These are phyloP conservation scores for Prunus dulcis DNA, from an alignment of 306 rosid genomes.

Conservation along the genomic window DNA sequence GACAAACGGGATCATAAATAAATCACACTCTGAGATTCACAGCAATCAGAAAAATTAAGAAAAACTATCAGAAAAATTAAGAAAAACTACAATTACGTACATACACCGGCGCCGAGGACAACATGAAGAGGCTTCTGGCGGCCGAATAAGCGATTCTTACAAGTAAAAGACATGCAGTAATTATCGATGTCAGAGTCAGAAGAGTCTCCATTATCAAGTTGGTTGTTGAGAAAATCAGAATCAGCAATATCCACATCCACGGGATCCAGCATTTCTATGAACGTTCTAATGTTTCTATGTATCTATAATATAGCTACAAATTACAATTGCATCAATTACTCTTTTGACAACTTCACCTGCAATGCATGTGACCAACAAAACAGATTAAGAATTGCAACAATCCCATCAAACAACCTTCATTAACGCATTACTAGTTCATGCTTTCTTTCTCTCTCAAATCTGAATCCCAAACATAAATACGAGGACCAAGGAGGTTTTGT, in stretches of 20 bases:
- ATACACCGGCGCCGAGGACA: conserved; percentile 49
- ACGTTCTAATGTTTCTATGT: background rate
- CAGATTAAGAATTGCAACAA: background rate
- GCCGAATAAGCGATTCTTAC: conserved; percentile 51
- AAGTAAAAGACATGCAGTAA: conserved; percentile 30
- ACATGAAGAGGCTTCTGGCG: conserved; percentile 52
- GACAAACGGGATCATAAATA: background rate
- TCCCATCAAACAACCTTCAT: conserved; percentile 1
- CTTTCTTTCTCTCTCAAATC: conserved; percentile 4
- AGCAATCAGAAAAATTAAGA: background rate
- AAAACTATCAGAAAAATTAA: background rate
- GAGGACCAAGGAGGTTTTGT: background rate
- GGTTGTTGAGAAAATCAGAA: conserved; percentile 36
- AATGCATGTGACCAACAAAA: background rate
- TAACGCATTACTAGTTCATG: background rate
- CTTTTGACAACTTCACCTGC: background rate
- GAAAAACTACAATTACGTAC: conserved; percentile 26
- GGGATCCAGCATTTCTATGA: conserved; percentile 25
- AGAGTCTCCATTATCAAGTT: conserved; percentile 35
- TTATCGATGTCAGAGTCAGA: conserved; percentile 47
- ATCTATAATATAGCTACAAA: background rate
- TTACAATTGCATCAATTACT: background rate
- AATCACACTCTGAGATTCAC: background rate
- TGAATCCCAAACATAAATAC: conserved; percentile 5
- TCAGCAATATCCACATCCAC: conserved; percentile 52